Percentiles rank a stretch among this genome's conserved stretches.
These are phyloP conservation scores for Huiozyma sinensis DNA, from an alignment of 805 yeast genomes.

Conservation along the genomic window DNA sequence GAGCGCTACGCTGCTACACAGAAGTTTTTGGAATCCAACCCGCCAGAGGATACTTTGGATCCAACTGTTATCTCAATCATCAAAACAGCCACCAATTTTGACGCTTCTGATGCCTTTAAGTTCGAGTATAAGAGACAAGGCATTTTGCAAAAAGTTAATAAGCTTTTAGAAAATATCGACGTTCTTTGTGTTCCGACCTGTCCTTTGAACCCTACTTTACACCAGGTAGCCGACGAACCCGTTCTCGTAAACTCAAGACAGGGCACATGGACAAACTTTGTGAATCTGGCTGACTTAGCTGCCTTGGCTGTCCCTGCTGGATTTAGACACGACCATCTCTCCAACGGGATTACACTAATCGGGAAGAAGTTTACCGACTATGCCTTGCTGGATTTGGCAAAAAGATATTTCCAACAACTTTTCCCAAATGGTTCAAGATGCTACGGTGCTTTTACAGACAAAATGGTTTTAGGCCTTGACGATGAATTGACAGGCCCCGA, in stretches of 20 bases:
- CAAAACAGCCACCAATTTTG: constrained; percentile 61
- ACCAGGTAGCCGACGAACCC: constrained; percentile 66
- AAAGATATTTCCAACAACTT: constrained; percentile 46
- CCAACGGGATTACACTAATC: constrained; percentile 81
- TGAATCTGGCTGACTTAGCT: constrained; percentile 84
- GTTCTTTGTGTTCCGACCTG: constrained; percentile 86
- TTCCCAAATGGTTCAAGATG: constrained; percentile 39
- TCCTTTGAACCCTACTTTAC: constrained; percentile 81
- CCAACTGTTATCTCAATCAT: constrained; percentile 75
- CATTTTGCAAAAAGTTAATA: constrained; percentile 54
- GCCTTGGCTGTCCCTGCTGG: constrained; percentile 90
- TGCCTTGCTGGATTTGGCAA: constrained; percentile 78
- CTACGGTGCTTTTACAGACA: constrained; percentile 35
- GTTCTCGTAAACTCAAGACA: constrained; percentile 75
- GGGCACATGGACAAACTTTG: constrained; percentile 98
- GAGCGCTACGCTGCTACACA: constrained; percentile 82
- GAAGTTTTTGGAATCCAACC: constrained; percentile 59
- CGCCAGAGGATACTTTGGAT: constrained; percentile 63
- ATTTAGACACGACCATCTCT: constrained; percentile 77
- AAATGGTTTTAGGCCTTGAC: constrained; percentile 2
- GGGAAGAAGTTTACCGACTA: constrained; percentile 78
- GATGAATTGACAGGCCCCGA: constrained; percentile 17
- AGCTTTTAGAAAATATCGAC: constrained; percentile 50
- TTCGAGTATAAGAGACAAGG: constrained; percentile 82
- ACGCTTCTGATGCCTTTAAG: constrained; percentile 76